phyloP scores from a whole-genome alignment of 1,284 basidiomycete species.

The Cystobasidium slooffiae region DNA sequence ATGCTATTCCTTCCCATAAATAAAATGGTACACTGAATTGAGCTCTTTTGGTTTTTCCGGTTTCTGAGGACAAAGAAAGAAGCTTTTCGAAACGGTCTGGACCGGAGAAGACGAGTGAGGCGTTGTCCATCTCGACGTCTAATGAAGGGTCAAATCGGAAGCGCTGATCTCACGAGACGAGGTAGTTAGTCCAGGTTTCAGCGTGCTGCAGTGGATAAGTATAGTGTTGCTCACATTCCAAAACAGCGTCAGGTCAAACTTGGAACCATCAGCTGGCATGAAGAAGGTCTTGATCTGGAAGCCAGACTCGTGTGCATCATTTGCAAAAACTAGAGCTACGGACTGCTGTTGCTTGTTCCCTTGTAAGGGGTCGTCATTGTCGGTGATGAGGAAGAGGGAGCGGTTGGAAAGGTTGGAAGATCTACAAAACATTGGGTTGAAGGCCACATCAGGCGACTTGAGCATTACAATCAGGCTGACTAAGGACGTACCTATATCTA shows the following conservation, averaged over 20 bases:
- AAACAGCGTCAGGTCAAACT: conserved; percentile 29
- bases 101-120: conserved; percentile 47
- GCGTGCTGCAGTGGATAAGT: too few species aligned
- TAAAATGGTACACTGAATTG: conserved; percentile 80
- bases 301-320: conserved; percentile 76
- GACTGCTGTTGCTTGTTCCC: conserved; percentile 42
- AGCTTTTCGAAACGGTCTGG: conserved; percentile 27
- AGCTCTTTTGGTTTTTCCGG: conserved; percentile 71
- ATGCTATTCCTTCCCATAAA: conserved; percentile 77
- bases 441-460: too few species aligned
- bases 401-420: conserved; percentile 84
- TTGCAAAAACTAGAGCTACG: conserved; percentile 42
- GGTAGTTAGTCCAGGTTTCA: too few species aligned
- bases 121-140: conserved; percentile 54
- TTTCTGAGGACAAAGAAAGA: conserved; percentile 62
- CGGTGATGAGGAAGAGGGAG: conserved; percentile 88
- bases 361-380: conserved; percentile 72
- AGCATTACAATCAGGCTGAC: too few species aligned
- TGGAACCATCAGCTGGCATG: conserved; percentile 60
- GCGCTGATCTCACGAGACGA: conserved; percentile 68
- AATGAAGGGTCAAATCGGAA: conserved; percentile 44
- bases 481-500: conserved; percentile 73
- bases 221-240: conserved; percentile 58
- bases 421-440: too few species aligned
- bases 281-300: conserved; percentile 90